Percentiles rank a stretch among this genome's conserved stretches.
phyloP scores from a whole-genome alignment of 1,139 yeast species.

The Hyphopichia fennica region DNA sequence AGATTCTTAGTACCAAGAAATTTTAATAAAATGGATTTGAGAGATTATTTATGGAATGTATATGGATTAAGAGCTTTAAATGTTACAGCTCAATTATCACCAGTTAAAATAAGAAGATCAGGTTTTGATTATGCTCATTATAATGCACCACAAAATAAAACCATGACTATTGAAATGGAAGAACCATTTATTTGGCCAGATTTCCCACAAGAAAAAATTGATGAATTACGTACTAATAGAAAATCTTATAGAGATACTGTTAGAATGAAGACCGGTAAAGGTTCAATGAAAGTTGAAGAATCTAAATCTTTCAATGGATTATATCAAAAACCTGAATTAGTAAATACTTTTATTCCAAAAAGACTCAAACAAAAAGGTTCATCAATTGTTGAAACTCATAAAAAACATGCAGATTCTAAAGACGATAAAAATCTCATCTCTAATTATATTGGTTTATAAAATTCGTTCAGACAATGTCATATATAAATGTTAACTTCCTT shows the following conservation, averaged over 20 bases:
- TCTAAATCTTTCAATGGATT: slow-evolving; percentile 76
- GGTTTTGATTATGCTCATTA: slow-evolving; percentile 67
- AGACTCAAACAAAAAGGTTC: slow-evolving; percentile 43
- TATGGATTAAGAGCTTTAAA: slow-evolving; percentile 87
- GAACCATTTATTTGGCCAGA: slow-evolving; percentile 95
- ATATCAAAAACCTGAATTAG: slow-evolving; percentile 67
- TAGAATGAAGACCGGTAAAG: slow-evolving; percentile 20
- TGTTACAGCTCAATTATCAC: slow-evolving; percentile 81
- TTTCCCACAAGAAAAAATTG: slow-evolving; percentile 37
- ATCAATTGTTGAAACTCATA: slow-evolving; percentile 32
- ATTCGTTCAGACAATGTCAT: neutral
- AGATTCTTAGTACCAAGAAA: slow-evolving; percentile 89
- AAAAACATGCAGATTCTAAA: slow-evolving; percentile 20
- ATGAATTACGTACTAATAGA: slow-evolving; percentile 20
- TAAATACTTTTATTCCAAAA: slow-evolving; percentile 70
- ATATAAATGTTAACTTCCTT: neutral
- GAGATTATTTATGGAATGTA: slow-evolving; percentile 86
- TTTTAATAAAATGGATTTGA: slow-evolving; percentile 84
- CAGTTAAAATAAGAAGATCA: slow-evolving; percentile 65
- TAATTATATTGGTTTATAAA: slow-evolving; percentile 13
- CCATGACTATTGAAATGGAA: slow-evolving; percentile 92
- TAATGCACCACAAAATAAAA: slow-evolving; percentile 80
- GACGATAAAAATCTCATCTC: slow-evolving; percentile 34
- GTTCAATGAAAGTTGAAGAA: slow-evolving; percentile 71
- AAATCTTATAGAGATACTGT: neutral